Evolutionary conservation across 495 filamentous ascomycete species (phyloP), one percentile per base, ranked within the genome.

Genomic region (Lindgomyces ingoldianus): DNA sequence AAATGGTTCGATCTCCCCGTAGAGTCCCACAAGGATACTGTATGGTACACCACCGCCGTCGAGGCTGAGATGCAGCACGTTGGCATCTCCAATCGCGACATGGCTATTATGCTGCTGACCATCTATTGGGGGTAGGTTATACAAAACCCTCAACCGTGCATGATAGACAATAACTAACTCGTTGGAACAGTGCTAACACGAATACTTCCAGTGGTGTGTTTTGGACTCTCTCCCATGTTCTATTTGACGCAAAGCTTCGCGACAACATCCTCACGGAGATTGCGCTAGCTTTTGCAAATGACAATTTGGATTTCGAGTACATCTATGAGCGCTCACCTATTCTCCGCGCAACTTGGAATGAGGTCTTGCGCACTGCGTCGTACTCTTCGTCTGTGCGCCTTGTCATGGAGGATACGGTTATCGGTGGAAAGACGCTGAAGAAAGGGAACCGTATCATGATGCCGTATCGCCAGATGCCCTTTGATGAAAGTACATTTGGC

Each of bases 361-460:
- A 60, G 44, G 25, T 21, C 4, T 27, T 60, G 10, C 42, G 44
- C 6, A 30, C 14, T 3, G 10, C 42, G 1, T 16, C 12, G 8
- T 48, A 3, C 16, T 29, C 56, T n/a, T 16, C 56, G 3, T 49
- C 44, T 1, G 45, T 60, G 1, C 24, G 56, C 2, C n/a, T 48
- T 4, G n/a, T 50, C 27, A 60, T 21, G 4, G 1, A 48, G 8
- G 56, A 60, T 25, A 33, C 21, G 3, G 42, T 58, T 6, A 48
- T 50, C 19, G 53, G 53, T n/a, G 30, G 30, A 4, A 57, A 57
- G 36, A 9, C 11, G 11, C 22, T 60, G 44, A 24, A 16, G 8
- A 48, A 50, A 11, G 56, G 56, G 18, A 33, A 48, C 30, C 56
- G 56, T 9, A 39, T 60, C 42, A 48, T 60, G 42, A 25, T 60